Percentiles rank a stretch among this genome's conserved stretches.
Evolutionary conservation across 2,329 filamentous ascomycete genomes (phyloP).

Genomic region (Colletotrichum sp.): DNA sequence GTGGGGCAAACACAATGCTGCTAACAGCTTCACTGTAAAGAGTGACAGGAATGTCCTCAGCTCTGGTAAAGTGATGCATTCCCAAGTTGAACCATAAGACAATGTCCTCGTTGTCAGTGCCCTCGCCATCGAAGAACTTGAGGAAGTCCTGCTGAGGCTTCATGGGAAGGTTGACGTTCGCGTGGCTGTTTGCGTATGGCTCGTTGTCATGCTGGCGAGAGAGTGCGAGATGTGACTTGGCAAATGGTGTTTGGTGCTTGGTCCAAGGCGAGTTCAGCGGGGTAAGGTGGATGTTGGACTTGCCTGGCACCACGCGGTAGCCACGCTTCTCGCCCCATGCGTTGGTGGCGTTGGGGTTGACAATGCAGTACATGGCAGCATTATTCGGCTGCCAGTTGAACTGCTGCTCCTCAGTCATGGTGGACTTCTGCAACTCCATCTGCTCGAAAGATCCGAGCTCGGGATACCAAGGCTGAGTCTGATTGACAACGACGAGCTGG

Average conservation of each 20-base stretch:
- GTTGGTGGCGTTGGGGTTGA: conserved; percentile 51
- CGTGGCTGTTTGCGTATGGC: conserved; percentile 16
- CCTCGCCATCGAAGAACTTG: conserved; percentile 43
- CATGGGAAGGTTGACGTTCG: conserved; percentile 22
- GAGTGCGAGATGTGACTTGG: conserved; percentile 51
- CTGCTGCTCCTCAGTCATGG: conserved; percentile 28
- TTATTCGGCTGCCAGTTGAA: conserved; percentile 47
- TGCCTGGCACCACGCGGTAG: conserved; percentile 98
- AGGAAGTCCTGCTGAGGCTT: conserved; percentile 48
- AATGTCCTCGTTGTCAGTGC: conserved; percentile 39
- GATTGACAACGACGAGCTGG: conserved; percentile 33
- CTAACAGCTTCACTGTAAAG: conserved; percentile 36
- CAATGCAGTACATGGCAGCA: conserved; percentile 46
- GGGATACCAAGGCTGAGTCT: conserved; percentile 39
- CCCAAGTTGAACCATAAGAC: conserved; percentile 55
- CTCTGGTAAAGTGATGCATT: conserved; percentile 45
- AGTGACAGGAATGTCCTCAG: conserved; percentile 33
- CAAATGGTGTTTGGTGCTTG: conserved; percentile 44
- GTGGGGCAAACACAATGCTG: conserved; percentile 35
- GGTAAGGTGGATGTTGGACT: conserved; percentile 76
- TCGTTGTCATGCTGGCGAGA: conserved; percentile 13
- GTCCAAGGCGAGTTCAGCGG: conserved; percentile 46
- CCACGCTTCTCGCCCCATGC: conserved; percentile 74
- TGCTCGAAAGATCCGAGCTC: conserved; percentile 41
- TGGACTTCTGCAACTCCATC: conserved; percentile 30